Percentiles rank a stretch among this genome's conserved stretches.
Evolutionary conservation across 2,329 filamentous ascomycete species (phyloP).

Genomic region (Epichloe elymi): DNA sequence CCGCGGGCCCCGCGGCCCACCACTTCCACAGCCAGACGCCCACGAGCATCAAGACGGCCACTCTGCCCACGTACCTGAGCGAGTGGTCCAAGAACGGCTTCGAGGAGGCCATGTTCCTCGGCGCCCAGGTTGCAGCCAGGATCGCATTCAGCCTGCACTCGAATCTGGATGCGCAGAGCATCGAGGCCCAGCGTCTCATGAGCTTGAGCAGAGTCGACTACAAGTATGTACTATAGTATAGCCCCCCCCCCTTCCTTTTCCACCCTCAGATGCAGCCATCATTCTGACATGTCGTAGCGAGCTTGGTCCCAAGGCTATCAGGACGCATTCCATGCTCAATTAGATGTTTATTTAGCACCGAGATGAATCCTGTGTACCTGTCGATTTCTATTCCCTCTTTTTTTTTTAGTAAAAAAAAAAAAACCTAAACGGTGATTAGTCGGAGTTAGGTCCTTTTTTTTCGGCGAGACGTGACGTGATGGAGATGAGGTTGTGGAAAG

Average conservation of each 20-base stretch:
- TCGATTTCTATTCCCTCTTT: not conserved
- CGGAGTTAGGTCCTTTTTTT: not conserved
- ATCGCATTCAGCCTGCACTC: slow-evolving; percentile 44
- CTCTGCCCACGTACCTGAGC: slow-evolving; percentile 70
- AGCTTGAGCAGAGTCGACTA: slow-evolving; percentile 46
- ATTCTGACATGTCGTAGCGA: slow-evolving; percentile 23
- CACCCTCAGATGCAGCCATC: no score
- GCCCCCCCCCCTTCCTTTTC: not conserved
- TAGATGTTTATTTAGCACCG: slow-evolving; percentile 12
- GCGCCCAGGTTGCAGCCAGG: slow-evolving; percentile 69
- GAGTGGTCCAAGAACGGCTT: slow-evolving; percentile 75
- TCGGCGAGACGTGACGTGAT: no score
- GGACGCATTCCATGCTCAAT: slow-evolving; percentile 39
- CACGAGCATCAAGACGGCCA: slow-evolving; percentile 67
- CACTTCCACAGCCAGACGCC: slow-evolving; percentile 60
- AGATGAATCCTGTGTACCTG: no score
- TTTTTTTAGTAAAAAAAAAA: no score
- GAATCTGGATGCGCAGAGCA: slow-evolving; percentile 37
- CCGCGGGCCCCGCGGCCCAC: slow-evolving; percentile 24
- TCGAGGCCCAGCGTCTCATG: slow-evolving; percentile 42
- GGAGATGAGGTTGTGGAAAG: no score
- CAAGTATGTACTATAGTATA: slow-evolving; percentile 36
- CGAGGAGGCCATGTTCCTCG: slow-evolving; percentile 78
- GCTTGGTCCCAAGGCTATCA: slow-evolving; percentile 39
- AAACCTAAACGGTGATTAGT: not conserved